Percentiles rank a stretch among this genome's conserved stretches.
Conservation (phyloP, 495 filamentous ascomycete species). For the Oleoguttula mirabilis region DNA sequence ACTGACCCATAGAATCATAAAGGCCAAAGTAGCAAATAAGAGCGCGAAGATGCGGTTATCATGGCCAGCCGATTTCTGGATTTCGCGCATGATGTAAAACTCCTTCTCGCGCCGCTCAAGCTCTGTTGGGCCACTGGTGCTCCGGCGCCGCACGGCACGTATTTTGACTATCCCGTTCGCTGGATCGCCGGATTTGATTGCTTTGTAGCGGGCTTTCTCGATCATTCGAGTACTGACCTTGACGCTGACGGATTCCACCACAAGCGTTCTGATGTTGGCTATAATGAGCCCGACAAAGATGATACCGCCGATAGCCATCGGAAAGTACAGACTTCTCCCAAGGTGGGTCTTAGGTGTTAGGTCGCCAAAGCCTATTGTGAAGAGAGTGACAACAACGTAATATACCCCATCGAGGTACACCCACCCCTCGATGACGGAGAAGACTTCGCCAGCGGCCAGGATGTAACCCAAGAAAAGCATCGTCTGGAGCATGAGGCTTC, state of each 20-base stretch:
- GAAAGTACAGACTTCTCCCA: slow-evolving; percentile 58
- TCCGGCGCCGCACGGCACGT: slow-evolving; percentile 32
- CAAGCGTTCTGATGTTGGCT: slow-evolving; percentile 62
- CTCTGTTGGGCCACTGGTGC: slow-evolving; percentile 19
- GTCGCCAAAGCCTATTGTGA: slow-evolving; percentile 67
- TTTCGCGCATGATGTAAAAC: slow-evolving; percentile 66
- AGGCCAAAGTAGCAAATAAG: slow-evolving; percentile 46
- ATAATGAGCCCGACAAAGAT: slow-evolving; percentile 68
- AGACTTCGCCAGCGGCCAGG: slow-evolving; percentile 57
- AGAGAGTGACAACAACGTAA: slow-evolving; percentile 68
- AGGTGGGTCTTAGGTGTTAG: slow-evolving; percentile 49
- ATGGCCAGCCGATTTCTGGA: slow-evolving; percentile 40
- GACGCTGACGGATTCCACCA: slow-evolving; percentile 59
- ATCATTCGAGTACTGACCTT: slow-evolving; percentile 56
- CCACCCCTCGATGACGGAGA: slow-evolving; percentile 62
- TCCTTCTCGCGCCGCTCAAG: slow-evolving; percentile 53
- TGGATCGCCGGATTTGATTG: slow-evolving; percentile 39
- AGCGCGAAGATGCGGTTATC: slow-evolving; percentile 55
- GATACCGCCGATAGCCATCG: slow-evolving; percentile 67
- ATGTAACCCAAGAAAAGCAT: slow-evolving; percentile 65
- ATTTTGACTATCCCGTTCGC: slow-evolving; percentile 38
- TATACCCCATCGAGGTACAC: slow-evolving; percentile 65
- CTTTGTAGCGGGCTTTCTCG: slow-evolving; percentile 50
- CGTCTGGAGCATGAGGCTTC: slow-evolving; percentile 78
- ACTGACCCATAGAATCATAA: slow-evolving; percentile 65